Evolutionary conservation across 139 green algal species (phyloP), one percentile per base, ranked within the genome.

Genomic region (Desmodesmus armatus): DNA sequence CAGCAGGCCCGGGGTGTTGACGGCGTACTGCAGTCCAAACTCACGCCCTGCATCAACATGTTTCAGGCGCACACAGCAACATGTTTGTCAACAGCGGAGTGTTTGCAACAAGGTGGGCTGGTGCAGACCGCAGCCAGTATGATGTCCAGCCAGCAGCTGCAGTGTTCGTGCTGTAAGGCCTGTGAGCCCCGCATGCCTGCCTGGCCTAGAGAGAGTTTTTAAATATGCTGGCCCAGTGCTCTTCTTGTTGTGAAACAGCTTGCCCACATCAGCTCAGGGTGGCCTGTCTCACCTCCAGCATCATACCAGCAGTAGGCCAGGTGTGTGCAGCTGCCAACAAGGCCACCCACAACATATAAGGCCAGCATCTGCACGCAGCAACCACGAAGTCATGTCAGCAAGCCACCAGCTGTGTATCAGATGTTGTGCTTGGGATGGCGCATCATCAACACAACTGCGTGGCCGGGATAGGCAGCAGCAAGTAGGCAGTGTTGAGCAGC

Each of bases 1-100:
- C 15, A 87, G 17, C 9, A 82, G 31, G 21, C 51, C 70, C 31
- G 82, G 82, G 49, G 82, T 87, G 82, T 87, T 87, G 82, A 76
- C 21, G 0, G 82, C 82, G 41, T 82, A 87, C 39, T 39, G 53
- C 3, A 67, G 43, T 19, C 80, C 80, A 53, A 60, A 86, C 31
- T 80, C 25, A 19, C 25, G 62, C 25, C 78, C 78, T 84, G 62
- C 73, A 79, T n/a, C 43, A 31, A 4, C 43, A 79, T 21, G 6
- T 13, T n/a, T n/a, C n/a, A n/a, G n/a, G n/a, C n/a, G n/a, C n/a
- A n/a, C n/a, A 27, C 60, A 19, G 60, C 55, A 66, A 7, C 60
- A 39, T 25, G 55, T 33, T 35, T 15, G 19, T 5, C 60, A 69
- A 29, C n/a, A 69, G n/a, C 53, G 37, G 7, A 69, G 60, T 58